These are phyloP conservation scores for Meyerozyma carpophila DNA, from an alignment of 1,139 yeast species.

Conservation along the genomic window DNA sequence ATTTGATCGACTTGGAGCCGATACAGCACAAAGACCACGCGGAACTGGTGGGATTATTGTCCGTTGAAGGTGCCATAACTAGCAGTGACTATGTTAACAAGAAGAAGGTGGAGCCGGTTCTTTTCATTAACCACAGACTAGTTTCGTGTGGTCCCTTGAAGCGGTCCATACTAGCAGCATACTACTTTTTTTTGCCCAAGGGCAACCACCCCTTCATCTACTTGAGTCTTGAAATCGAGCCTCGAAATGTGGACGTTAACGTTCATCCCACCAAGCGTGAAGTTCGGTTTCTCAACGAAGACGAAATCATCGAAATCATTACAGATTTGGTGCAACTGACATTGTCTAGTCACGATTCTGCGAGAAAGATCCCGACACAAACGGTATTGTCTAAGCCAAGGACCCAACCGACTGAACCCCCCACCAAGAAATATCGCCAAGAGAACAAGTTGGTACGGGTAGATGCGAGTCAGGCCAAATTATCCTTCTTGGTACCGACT, in stretches of 20 bases:
- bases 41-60: slow-evolving; percentile 37
- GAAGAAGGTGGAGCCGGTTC: slow-evolving; percentile 60
- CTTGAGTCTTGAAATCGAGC: slow-evolving; percentile 57
- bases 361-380: slow-evolving; percentile 68
- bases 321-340: slow-evolving; percentile 44
- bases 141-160: slow-evolving; percentile 79
- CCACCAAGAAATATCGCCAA: slow-evolving; percentile 33
- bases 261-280: slow-evolving; percentile 95
- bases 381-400: slow-evolving; percentile 32
- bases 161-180: slow-evolving; percentile 63
- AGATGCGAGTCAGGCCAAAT: slow-evolving; percentile 61
- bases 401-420: slow-evolving; percentile 6
- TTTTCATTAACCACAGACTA: slow-evolving; percentile 80
- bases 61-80: slow-evolving; percentile 58
- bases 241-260: slow-evolving; percentile 80
- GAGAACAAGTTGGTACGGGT: slow-evolving; percentile 71
- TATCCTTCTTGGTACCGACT: slow-evolving; percentile 29
- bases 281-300: slow-evolving; percentile 81
- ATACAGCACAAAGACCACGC: slow-evolving; percentile 10
- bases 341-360: slow-evolving; percentile 57
- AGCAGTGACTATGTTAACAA: slow-evolving; percentile 70
- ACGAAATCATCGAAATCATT: slow-evolving; percentile 69
- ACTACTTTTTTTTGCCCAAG: slow-evolving; percentile 66
- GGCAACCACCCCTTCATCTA: slow-evolving; percentile 79
- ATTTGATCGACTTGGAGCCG: slow-evolving; percentile 45